Evolutionary conservation across 2,329 filamentous ascomycete genomes (phyloP).

Genomic region (Hymenoscyphus albidus): DNA sequence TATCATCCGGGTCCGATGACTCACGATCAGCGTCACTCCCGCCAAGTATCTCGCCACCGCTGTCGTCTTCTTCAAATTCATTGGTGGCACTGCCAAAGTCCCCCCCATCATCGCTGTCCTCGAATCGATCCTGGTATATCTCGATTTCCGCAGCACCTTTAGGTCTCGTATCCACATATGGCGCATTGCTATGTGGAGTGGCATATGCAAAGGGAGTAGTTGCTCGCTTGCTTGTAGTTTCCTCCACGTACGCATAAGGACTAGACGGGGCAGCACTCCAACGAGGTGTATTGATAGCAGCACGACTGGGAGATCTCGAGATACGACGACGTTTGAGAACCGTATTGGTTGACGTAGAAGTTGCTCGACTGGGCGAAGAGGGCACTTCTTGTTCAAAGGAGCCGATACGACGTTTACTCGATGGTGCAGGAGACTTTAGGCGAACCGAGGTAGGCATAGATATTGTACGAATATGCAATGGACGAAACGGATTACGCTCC

Average conservation of each 20-base stretch:
- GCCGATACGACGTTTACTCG: slow-evolving; percentile 43
- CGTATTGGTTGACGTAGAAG: slow-evolving; percentile 11
- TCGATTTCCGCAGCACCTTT: slow-evolving; percentile 15
- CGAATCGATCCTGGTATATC: slow-evolving; percentile 20
- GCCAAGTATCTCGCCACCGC: slow-evolving; percentile 25
- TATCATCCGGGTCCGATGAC: background rate
- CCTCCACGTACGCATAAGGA: slow-evolving; percentile 29
- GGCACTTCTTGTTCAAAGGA: slow-evolving; percentile 39
- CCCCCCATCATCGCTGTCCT: slow-evolving; percentile 19
- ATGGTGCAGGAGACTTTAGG: slow-evolving; percentile 38
- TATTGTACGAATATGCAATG: slow-evolving; percentile 48
- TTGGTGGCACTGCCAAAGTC: slow-evolving; percentile 25
- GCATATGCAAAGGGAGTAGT: slow-evolving; percentile 68
- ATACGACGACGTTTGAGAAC: slow-evolving; percentile 37
- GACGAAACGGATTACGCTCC: slow-evolving; percentile 39
- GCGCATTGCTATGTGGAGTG: slow-evolving; percentile 66
- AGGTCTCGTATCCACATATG: slow-evolving; percentile 32
- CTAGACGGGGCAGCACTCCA: slow-evolving; percentile 42
- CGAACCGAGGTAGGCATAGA: slow-evolving; percentile 48
- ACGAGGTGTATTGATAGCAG: slow-evolving; percentile 49
- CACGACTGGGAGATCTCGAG: slow-evolving; percentile 53
- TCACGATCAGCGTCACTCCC: slow-evolving; percentile 22
- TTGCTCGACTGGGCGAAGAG: slow-evolving; percentile 19
- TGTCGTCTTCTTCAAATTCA: slow-evolving; percentile 29
- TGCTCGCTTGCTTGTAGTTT: slow-evolving; percentile 34